Conservation (phyloP, 352 stramenopile species). For the Halophytophthora polymorphica region DNA sequence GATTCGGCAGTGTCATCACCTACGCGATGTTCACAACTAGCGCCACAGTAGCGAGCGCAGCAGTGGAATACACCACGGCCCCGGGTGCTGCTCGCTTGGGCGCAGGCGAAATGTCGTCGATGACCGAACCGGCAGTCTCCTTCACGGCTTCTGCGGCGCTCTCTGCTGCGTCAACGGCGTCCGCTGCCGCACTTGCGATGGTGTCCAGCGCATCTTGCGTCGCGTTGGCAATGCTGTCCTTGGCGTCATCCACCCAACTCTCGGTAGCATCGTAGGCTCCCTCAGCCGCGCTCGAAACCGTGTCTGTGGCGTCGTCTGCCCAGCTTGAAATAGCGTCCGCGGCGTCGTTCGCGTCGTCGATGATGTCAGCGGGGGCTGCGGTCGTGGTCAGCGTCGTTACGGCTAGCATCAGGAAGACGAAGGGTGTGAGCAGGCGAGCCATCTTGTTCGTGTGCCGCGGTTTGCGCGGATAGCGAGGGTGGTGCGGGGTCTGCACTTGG, state of each 20-base stretch:
- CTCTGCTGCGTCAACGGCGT: no score
- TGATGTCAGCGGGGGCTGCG: not conserved
- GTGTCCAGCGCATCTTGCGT: slow-evolving; percentile 13
- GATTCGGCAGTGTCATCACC: no score
- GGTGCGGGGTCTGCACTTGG: no score
- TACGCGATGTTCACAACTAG: slow-evolving; percentile 12
- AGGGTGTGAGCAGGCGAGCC: not conserved
- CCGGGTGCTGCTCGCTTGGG: not conserved
- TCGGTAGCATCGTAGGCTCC: not conserved
- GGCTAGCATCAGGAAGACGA: not conserved
- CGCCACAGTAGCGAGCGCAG: slow-evolving; percentile 1
- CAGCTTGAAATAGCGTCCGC: not conserved
- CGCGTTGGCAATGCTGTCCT: slow-evolving; percentile 5
- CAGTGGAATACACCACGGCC: slow-evolving; percentile 5
- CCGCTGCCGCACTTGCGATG: slow-evolving; percentile 11
- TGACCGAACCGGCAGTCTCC: slow-evolving; percentile 11
- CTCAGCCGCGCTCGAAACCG: not conserved
- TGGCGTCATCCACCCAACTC: slow-evolving; percentile 12
- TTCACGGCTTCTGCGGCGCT: no score
- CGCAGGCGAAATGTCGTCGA: slow-evolving; percentile 18
- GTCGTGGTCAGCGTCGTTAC: not conserved
- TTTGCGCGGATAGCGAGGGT: no score
- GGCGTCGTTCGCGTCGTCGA: not conserved
- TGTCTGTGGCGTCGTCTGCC: not conserved
- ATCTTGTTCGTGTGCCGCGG: not conserved